Conservation (phyloP, 2,329 filamentous ascomycete species). For the Ceratocystis huliohia region DNA sequence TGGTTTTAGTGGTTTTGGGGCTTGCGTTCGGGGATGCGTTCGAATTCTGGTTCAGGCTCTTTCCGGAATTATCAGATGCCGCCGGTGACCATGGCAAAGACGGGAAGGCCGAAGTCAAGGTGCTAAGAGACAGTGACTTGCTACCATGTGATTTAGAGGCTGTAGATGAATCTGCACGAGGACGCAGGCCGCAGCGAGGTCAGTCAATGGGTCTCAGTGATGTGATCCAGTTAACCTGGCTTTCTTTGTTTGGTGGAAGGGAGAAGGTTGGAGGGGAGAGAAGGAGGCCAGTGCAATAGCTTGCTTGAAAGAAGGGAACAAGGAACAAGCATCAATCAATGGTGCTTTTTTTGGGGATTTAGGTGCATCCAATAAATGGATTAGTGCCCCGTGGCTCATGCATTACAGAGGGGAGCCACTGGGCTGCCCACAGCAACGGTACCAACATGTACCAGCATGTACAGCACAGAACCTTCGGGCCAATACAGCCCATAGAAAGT, state of each 20-base stretch:
- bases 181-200: constrained; percentile 16
- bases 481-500: neutral
- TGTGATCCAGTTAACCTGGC: neutral
- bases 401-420: constrained; percentile 21
- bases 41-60: constrained; percentile 32
- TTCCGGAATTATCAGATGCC: constrained; percentile 35
- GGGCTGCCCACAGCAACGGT: neutral
- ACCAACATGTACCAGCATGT: no score
- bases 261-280: neutral
- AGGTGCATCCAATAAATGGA: constrained; percentile 9
- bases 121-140: constrained; percentile 52
- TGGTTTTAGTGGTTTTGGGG: constrained; percentile 30
- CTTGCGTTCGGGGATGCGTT: constrained; percentile 25
- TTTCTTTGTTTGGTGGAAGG: constrained; percentile 5
- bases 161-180: constrained; percentile 13
- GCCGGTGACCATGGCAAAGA: constrained; percentile 59
- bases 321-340: constrained; percentile 6
- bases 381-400: constrained; percentile 21
- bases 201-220: constrained; percentile 20
- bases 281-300: neutral
- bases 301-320: neutral
- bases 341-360: neutral
- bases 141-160: constrained; percentile 19
- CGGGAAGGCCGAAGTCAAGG: constrained; percentile 59
- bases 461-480: no score